Evolutionary conservation across 768 basidiomycete species (phyloP), one percentile per base, ranked within the genome.

Genomic region (Russula sp.): DNA sequence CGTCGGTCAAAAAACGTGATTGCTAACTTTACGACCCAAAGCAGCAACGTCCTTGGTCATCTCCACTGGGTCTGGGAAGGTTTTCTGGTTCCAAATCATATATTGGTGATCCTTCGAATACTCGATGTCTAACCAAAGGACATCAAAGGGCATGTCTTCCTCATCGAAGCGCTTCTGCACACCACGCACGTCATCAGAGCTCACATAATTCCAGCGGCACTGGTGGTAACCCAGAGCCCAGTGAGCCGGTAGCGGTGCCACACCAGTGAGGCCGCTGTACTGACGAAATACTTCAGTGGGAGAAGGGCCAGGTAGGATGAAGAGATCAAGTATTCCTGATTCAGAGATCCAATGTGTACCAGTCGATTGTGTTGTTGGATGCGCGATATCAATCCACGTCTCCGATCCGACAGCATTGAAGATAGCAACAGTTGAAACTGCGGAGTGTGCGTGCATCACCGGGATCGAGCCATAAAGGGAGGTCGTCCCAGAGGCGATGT

Each of bases 271-370:
- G 20, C 78, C 75, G 0, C 91, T 80, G 71, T 96, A 98, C 72
- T 98, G 93, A 51, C 78, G 80, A 74, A 98, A 94, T 37, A 98
- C 78, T 3, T 90, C 86, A 8, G 81, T 77, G 10, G 93, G 86
- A 0, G 87, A 86, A 1, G 96, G 94, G 6, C 97, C 97, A 4
- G 97, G 94, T 59, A 98, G 83, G 68, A 99, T 78, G 77, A 98
- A 92, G 10, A 97, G 73, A 73, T 99, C 96, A 57, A 99, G 81
- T 64, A 98, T 94, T 49, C 97, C 97, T 4, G 93, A 94, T 74
- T 99, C 97, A 7, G 95, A 94, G 66, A 98, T 86, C 97, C 96
- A 99, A 72, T 98, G 97, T 0, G 96, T 94, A 66, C 88, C 80
- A 0, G 91, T 89, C 8, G 89, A 88, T 65, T 79, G 84, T 10